Base-by-base conservation (phyloP, 129 eudicot species). In the Helianthus tuberosus region DNA sequence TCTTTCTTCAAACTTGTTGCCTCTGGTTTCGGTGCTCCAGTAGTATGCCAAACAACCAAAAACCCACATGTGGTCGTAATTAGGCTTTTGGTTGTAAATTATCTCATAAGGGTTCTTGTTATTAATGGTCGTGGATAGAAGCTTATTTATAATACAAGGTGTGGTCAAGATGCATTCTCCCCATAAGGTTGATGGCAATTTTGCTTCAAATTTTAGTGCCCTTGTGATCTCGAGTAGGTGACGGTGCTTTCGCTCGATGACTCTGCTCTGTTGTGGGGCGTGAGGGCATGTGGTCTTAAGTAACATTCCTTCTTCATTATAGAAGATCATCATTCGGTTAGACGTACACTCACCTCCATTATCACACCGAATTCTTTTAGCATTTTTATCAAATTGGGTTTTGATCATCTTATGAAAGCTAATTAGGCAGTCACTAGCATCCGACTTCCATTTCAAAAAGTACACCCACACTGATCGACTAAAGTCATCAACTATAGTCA, bases 401-500 rank as follows among this genome's bases (percentile, higher is more conserved):
- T 64, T 64, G 16, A 35, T 10, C 49, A 64, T 64, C 0, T 35
- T 64, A 17, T 12, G 23, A 6, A 61, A 61, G 8, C 14, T 35
- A 3, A 20, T 20, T 20, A 20, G 23, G 23, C 23, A 20, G 23
- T 20, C 23, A 20, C 23, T 20, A 0, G 23, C 14, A 16, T 61
- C 14, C 8, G 15, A 61, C 38, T 61, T 61, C 0, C 8, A n/a
- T 61, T 23, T 20, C 23, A 23, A 6, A 25, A 61, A 6, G 15
- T 6, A 61, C 8, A 61, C 43, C 66, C 66, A 61, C 6, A 61
- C 66, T 4, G 66, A 12, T 5, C 0, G 66, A 15, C 66, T 61
- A 61, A 61, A 61, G 15, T 61, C 66, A 20, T 61, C 13, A 61
- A 61, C 66, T 6, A 20, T 13, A 61, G 66, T 61, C 10, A 61